Evolutionary conservation across 257 asterid genomes (phyloP).

Genomic region (Knoxia roxburghii): DNA sequence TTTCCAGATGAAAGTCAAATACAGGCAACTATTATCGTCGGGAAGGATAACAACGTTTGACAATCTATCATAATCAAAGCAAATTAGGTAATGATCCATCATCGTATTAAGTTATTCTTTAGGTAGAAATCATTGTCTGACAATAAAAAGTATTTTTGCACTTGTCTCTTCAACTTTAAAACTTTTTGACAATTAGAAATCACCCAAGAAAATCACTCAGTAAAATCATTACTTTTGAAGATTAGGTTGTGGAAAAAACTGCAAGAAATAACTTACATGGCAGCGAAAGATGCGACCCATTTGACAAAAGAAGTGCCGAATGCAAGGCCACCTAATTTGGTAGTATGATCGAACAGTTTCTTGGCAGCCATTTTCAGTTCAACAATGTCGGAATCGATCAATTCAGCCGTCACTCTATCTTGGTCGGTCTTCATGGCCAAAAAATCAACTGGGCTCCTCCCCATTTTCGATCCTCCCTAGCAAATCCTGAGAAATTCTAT

Average conservation of each 20-base stretch:
- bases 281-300: slow-evolving; percentile 87
- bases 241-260: not conserved
- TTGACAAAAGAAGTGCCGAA: slow-evolving; percentile 69
- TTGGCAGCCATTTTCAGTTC: slow-evolving; percentile 67
- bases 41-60: not conserved
- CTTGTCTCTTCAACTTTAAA: too few relatives aligned
- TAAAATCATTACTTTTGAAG: too few relatives aligned
- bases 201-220: too few relatives aligned
- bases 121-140: not conserved
- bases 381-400: slow-evolving; percentile 53
- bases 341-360: slow-evolving; percentile 54
- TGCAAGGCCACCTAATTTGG: slow-evolving; percentile 46
- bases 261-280: slow-evolving; percentile 55
- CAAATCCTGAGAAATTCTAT: not conserved
- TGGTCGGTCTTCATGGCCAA: slow-evolving; percentile 54
- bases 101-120: not conserved
- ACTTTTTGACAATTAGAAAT: slow-evolving; percentile 8
- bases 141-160: not conserved
- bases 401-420: slow-evolving; percentile 29
- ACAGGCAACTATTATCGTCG: not conserved
- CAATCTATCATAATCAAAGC: slow-evolving; percentile 8
- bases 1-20: slow-evolving; percentile 9
- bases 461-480: slow-evolving; percentile 29
- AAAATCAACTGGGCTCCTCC: slow-evolving; percentile 44
- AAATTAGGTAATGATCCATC: not conserved